These are phyloP conservation scores for Cladosporium sp. DNA, from an alignment of 2,329 filamentous ascomycete genomes.

Conservation along the genomic window DNA sequence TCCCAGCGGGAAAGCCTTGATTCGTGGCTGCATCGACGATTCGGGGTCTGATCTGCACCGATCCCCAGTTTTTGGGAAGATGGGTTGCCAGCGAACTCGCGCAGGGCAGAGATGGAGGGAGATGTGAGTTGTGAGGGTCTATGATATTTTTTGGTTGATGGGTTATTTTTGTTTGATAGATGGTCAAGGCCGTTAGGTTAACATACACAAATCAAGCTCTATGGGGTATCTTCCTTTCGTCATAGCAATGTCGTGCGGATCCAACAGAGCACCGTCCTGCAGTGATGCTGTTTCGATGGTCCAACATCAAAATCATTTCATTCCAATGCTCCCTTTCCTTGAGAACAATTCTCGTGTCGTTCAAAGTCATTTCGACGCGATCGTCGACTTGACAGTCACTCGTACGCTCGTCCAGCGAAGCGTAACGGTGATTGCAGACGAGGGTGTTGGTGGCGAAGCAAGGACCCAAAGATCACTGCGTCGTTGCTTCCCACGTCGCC, in stretches of 20 bases:
- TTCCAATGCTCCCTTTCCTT: not conserved
- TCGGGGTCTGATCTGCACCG: not conserved
- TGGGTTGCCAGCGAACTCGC: not conserved
- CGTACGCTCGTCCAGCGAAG: not conserved
- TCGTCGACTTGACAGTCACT: not conserved
- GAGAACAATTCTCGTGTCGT: too few species aligned
- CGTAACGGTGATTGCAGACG: not conserved
- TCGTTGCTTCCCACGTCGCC: too few species aligned
- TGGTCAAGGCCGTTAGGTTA: too few species aligned
- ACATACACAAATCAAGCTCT: not conserved
- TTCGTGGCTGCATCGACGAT: not conserved
- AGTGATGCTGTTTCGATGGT: not conserved
- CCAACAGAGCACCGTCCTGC: not conserved
- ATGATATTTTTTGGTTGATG: not conserved
- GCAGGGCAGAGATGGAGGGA: not conserved
- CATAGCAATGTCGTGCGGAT: not conserved
- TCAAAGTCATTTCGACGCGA: too few species aligned
- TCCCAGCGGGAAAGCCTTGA: not conserved
- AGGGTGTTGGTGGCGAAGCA: not conserved
- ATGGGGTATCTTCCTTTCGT: slow-evolving; percentile 5
- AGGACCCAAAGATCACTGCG: not conserved
- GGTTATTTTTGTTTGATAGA: not conserved
- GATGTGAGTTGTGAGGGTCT: not conserved
- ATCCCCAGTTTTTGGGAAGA: not conserved
- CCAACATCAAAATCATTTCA: slow-evolving; percentile 3